Conservation (phyloP, 768 basidiomycete genomes). For the Sarcomyxa edulis region DNA sequence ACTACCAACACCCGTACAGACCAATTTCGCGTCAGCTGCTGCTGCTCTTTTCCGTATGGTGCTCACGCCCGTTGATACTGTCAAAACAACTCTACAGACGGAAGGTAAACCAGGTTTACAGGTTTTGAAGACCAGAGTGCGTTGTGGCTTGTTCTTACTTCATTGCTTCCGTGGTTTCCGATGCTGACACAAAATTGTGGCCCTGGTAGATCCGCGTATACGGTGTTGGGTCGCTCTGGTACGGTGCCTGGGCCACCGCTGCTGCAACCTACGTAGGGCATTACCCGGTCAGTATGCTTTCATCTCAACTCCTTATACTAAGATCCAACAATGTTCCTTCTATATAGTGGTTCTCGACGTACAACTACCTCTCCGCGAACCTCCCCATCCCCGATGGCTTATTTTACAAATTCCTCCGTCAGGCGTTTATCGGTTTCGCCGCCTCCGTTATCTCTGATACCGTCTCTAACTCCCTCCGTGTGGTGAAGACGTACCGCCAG, state of each 20-base stretch:
- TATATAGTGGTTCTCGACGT: constrained; percentile 74
- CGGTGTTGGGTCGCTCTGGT: constrained; percentile 80
- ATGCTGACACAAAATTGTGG: background rate
- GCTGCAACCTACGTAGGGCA: constrained; percentile 92
- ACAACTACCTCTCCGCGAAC: constrained; percentile 68
- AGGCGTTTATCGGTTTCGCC: constrained; percentile 87
- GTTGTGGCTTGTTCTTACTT: constrained; percentile 11
- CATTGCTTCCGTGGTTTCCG: background rate
- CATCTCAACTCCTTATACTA: background rate
- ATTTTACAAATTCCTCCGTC: constrained; percentile 60
- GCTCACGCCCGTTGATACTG: constrained; percentile 88
- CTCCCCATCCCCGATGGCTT: constrained; percentile 55
- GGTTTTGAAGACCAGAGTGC: constrained; percentile 63
- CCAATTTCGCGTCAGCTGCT: constrained; percentile 69
- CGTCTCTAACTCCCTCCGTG: constrained; percentile 82
- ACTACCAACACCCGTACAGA: constrained; percentile 65
- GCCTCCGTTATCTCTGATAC: constrained; percentile 86
- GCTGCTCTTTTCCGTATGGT: constrained; percentile 87
- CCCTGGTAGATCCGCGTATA: constrained; percentile 56
- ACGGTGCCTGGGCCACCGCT: constrained; percentile 87
- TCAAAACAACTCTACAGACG: constrained; percentile 95
- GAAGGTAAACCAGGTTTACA: constrained; percentile 68
- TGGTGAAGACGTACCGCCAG: constrained; percentile 95
- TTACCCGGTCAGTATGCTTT: constrained; percentile 75
- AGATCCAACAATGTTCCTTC: background rate